These are phyloP conservation scores for Tilletia caries DNA, from an alignment of 1,284 basidiomycete genomes.

Conservation along the genomic window DNA sequence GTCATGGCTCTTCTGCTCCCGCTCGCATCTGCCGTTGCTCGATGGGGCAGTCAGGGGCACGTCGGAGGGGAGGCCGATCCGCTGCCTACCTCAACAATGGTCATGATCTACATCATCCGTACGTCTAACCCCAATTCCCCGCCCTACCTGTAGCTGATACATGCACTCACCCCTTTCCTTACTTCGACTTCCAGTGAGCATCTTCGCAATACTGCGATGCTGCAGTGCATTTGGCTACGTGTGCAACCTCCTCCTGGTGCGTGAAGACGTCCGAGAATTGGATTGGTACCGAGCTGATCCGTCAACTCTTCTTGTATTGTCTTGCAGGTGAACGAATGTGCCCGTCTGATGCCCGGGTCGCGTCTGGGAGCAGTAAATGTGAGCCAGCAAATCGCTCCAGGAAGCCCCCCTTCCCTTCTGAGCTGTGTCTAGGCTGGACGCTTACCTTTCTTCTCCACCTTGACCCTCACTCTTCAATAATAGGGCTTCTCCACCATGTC, in stretches of 20 bases:
- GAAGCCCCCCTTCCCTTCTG: too few relatives aligned
- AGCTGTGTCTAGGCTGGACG: too few relatives aligned
- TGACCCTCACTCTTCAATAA: background rate
- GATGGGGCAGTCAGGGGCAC: background rate
- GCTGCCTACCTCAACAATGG: slow-evolving; percentile 14
- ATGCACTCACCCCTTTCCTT: background rate
- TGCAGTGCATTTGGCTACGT: background rate
- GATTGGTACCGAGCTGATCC: background rate
- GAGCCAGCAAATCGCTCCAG: background rate
- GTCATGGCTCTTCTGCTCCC: slow-evolving; percentile 33
- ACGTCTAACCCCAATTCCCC: too few relatives aligned
- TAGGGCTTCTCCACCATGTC: slow-evolving; percentile 32
- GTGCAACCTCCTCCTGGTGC: background rate
- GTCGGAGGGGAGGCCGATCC: slow-evolving; percentile 15
- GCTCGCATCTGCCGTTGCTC: slow-evolving; percentile 26
- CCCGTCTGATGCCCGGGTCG: slow-evolving; percentile 18
- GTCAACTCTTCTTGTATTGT: slow-evolving; percentile 4
- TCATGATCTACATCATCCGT: slow-evolving; percentile 23
- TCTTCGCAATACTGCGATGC: slow-evolving; percentile 18
- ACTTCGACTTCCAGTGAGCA: slow-evolving; percentile 18
- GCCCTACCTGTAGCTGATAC: too few relatives aligned
- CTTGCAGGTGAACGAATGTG: slow-evolving; percentile 35
- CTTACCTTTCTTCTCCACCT: background rate
- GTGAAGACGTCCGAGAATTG: background rate
- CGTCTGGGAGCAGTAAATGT: slow-evolving; percentile 31